These are phyloP conservation scores for Ascochyta viciae-villosae DNA, from an alignment of 2,329 filamentous ascomycete genomes.

Conservation along the genomic window DNA sequence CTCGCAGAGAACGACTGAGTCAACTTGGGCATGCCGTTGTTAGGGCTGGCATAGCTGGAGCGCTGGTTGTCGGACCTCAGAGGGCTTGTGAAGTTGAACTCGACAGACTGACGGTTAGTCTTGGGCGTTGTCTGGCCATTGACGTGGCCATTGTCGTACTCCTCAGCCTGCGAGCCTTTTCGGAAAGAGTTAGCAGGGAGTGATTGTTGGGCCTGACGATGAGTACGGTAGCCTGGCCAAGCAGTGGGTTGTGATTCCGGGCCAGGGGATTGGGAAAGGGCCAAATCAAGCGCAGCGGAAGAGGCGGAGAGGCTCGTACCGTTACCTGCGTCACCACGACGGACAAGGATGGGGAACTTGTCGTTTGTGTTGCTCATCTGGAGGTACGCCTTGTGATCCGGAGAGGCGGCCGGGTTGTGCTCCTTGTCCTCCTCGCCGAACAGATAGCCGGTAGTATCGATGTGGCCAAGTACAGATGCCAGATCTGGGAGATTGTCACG, in stretches of 20 bases:
- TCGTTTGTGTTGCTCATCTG: conserved; percentile 79
- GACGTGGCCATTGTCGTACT: conserved; percentile 47
- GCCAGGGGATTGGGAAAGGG: conserved; percentile 71
- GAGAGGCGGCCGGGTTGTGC: conserved; percentile 61
- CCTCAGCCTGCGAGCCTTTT: conserved; percentile 48
- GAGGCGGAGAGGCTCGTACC: conserved; percentile 76
- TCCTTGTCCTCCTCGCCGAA: conserved; percentile 74
- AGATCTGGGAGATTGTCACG: conserved; percentile 59
- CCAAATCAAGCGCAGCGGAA: conserved; percentile 81
- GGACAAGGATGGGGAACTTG: conserved; percentile 83
- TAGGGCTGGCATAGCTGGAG: conserved; percentile 60
- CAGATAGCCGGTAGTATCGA: conserved; percentile 84
- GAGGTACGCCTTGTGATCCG: conserved; percentile 73
- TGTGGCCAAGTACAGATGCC: conserved; percentile 71
- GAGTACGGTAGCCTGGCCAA: conserved; percentile 66
- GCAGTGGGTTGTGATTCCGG: conserved; percentile 64
- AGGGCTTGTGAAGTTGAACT: conserved; percentile 51
- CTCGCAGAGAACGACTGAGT: conserved; percentile 90
- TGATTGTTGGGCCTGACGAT: conserved; percentile 69
- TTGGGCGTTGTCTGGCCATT: conserved; percentile 53
- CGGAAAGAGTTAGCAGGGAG: conserved; percentile 63
- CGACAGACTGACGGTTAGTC: conserved; percentile 57
- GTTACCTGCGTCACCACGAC: conserved; percentile 65
- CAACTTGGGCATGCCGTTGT: conserved; percentile 72
- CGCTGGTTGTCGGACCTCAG: conserved; percentile 52